Evolutionary conservation across 2,329 filamentous ascomycete genomes (phyloP), one percentile per base, ranked within the genome.

Genomic region (Calonectria pteridis): DNA sequence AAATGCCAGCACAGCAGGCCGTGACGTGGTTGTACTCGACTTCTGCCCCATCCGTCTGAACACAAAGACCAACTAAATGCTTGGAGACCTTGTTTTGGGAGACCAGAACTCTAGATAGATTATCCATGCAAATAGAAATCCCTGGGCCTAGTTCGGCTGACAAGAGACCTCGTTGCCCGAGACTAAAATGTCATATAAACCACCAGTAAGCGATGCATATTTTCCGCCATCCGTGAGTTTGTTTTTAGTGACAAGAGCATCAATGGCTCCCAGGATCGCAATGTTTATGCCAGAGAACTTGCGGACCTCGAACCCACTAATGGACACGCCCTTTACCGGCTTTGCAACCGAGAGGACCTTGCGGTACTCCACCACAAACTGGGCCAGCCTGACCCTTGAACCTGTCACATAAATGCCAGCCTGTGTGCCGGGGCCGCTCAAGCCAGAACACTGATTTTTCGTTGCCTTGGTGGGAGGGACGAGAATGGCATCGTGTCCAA

Each of bases 131-230:
- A 31, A 85, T 80, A 10, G 73, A 84, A 53, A 84, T 84, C 11
- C 53, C 29, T 58, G 79, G 77, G 29, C 40, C 46, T 0, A 79
- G 55, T 14, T 40, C 7, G 0, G 16, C 35, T 0, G 79, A 71
- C 2, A 74, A 0, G 77, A 76, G 35, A 85, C 74, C 2, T 59
- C 63, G 67, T 85, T 85, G 9, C 78, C 72, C 0, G 75, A 66
- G 31, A 84, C 67, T 4, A 79, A 37, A 0, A 81, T 83, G 66
- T 81, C 78, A 28, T 75, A 71, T 0, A 83, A 85, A 11, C 84
- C 84, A n/a, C 80, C 77, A 5, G 84, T 83, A n/a, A 86, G 81
- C 26, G 77, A 72, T 3, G 84, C 84, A 53, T 86, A 86, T 13
- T 71, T 66, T 1, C 33, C 58, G 1, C 78, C 81, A 63, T 84